Evolutionary conservation across 352 stramenopile species (phyloP).

Genomic region (Globisporangium radiosum): DNA sequence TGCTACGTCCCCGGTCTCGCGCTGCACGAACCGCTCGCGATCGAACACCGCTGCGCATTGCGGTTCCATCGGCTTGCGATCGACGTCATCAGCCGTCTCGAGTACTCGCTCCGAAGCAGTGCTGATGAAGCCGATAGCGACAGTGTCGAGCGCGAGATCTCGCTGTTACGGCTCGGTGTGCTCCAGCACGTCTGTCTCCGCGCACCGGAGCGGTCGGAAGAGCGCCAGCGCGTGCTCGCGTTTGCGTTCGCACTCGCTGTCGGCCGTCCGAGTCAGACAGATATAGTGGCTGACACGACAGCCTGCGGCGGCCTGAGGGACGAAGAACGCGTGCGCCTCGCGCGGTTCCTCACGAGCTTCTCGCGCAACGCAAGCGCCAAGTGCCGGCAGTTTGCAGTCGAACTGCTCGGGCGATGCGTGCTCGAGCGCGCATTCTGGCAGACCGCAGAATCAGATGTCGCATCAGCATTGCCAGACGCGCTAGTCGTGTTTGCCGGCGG

Average conservation of each 20-base stretch:
- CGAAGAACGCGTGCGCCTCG: constrained; percentile 50
- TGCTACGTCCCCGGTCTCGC: constrained; percentile 64
- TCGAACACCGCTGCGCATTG: constrained; percentile 40
- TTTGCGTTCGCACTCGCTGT: constrained; percentile 42
- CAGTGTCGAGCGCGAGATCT: constrained; percentile 26
- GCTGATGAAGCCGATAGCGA: constrained; percentile 26
- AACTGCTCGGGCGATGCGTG: constrained; percentile 61
- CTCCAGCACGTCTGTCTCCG: constrained; percentile 77
- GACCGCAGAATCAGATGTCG: constrained; percentile 4
- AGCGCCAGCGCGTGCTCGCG: constrained; percentile 55
- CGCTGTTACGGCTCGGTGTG: constrained; percentile 42
- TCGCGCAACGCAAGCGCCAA: constrained; percentile 67
- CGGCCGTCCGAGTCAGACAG: constrained; percentile 12
- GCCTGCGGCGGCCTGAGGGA: constrained; percentile 24
- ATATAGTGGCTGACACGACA: too few species aligned
- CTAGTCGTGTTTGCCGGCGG: constrained; percentile 46
- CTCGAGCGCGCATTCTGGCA: constrained; percentile 58
- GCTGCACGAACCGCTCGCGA: constrained; percentile 56
- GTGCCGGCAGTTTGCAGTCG: constrained; percentile 76
- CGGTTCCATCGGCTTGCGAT: constrained; percentile 67
- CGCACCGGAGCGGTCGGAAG: constrained; percentile 62
- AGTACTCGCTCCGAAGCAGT: constrained; percentile 14
- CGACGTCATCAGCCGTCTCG: constrained; percentile 37
- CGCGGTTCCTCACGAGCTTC: constrained; percentile 70
- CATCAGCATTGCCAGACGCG: constrained; percentile 15